A percentile compares a stretch with the other conserved stretches of the same genome.
Evolutionary conservation across 495 filamentous ascomycete genomes (phyloP).

Genomic region (Lophium mytilinum): DNA sequence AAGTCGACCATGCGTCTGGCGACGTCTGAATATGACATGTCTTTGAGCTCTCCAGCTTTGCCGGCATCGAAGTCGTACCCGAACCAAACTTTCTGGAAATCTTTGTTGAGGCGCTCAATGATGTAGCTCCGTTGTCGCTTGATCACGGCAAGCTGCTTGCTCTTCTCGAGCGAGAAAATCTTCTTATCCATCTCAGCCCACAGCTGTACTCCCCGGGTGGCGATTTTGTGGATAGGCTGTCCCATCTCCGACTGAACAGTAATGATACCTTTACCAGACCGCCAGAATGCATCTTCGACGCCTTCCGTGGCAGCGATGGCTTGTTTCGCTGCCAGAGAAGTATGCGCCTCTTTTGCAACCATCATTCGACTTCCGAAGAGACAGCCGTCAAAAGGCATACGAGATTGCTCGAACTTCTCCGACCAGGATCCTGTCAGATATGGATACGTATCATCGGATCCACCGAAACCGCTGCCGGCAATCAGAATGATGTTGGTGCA

Average conservation of each 20-base stretch:
- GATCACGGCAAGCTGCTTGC: conserved; percentile 28
- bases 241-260: conserved; percentile 40
- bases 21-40: conserved; percentile 39
- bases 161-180: conserved; percentile 31
- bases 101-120: conserved; percentile 31
- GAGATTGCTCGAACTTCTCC: conserved; percentile 32
- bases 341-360: conserved; percentile 40
- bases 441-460: conserved; percentile 40
- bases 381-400: conserved; percentile 45
- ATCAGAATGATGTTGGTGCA: conserved; percentile 42
- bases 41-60: conserved; percentile 28
- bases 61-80: conserved; percentile 24
- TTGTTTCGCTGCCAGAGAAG: conserved; percentile 28
- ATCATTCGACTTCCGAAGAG: conserved; percentile 45
- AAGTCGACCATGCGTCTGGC: conserved; percentile 30
- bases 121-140: conserved; percentile 24
- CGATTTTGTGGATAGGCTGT: conserved; percentile 39
- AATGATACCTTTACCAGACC: conserved; percentile 33
- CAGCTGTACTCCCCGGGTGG: conserved; percentile 34
- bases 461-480: conserved; percentile 44
- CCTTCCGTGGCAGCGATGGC: conserved; percentile 31
- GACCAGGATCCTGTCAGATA: conserved; percentile 44
- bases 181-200: conserved; percentile 37
- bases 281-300: conserved; percentile 30
- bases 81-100: conserved; percentile 40